These are phyloP conservation scores for Chlorella vulgaris DNA, from an alignment of 139 green algal species.

Conservation along the genomic window DNA sequence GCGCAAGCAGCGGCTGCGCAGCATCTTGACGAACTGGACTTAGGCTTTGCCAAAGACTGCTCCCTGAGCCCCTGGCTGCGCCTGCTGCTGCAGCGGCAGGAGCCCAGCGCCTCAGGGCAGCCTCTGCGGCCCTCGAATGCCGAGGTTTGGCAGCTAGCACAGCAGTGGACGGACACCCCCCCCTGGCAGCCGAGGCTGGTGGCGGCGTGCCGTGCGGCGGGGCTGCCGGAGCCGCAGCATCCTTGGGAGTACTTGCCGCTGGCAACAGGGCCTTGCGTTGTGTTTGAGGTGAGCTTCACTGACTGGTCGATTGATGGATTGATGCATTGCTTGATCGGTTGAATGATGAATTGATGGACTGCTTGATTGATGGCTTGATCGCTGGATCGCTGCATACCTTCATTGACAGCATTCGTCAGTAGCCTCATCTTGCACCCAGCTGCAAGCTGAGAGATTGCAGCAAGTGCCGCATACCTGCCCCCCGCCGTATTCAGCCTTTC, in stretches of 20 bases:
- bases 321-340: too few species aligned
- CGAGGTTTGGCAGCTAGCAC: not conserved
- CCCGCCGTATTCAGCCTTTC: too few species aligned
- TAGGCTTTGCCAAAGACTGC: not conserved
- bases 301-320: too few species aligned
- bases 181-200: not conserved
- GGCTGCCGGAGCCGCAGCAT: not conserved
- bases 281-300: conserved; percentile 32
- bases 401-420: too few species aligned
- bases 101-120: not conserved
- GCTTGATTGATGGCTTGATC: too few species aligned
- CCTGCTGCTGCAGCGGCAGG: not conserved
- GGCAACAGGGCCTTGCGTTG: not conserved
- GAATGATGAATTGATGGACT: too few species aligned
- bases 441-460: too few species aligned
- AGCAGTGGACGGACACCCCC: conserved; percentile 5
- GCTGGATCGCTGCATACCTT: too few species aligned
- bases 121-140: not conserved
- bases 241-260: conserved; percentile 17
- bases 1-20: not conserved
- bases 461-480: too few species aligned
- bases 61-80: not conserved
- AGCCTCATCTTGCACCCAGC: too few species aligned
- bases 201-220: not conserved
- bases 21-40: not conserved